phyloP scores from a whole-genome alignment of 768 basidiomycete species.

The Suillus clintonianus region DNA sequence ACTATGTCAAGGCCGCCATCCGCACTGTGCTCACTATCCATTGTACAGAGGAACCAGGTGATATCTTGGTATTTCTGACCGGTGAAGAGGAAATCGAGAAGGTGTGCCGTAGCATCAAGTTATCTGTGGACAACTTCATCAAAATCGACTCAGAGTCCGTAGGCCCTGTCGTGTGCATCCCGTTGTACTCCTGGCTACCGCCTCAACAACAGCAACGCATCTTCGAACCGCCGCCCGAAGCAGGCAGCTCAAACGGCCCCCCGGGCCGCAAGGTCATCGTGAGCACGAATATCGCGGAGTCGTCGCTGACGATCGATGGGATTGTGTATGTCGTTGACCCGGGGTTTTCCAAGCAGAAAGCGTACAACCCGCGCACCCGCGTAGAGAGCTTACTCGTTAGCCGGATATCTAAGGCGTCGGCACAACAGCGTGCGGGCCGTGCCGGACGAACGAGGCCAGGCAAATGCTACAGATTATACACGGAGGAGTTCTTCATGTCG shows the following conservation, averaged over 20 bases:
- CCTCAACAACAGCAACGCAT: conserved; percentile 95
- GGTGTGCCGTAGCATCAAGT: conserved; percentile 88
- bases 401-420: conserved; percentile 95
- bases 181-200: conserved; percentile 93
- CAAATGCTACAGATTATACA: conserved; percentile 96
- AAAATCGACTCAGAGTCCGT: conserved; percentile 72
- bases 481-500: conserved; percentile 94
- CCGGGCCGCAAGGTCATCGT: conserved; percentile 93
- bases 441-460: conserved; percentile 95
- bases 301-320: conserved; percentile 95
- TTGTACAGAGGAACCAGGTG: conserved; percentile 90
- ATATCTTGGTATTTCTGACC: conserved; percentile 92
- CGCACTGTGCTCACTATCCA: conserved; percentile 97
- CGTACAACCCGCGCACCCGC: conserved; percentile 96
- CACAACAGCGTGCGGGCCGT: conserved; percentile 94
- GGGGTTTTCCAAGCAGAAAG: conserved; percentile 96
- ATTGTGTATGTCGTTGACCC: conserved; percentile 99
- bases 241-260: conserved; percentile 64
- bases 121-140: conserved; percentile 83
- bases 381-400: conserved; percentile 93
- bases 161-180: conserved; percentile 88
- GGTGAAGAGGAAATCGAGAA: conserved; percentile 99
- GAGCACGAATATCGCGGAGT: conserved; percentile 97
- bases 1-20: conserved; percentile 97
- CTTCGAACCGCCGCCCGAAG: conserved; percentile 82